These are phyloP conservation scores for Aquilaria malaccensis DNA, from an alignment of 345 rosid species.

Conservation along the genomic window DNA sequence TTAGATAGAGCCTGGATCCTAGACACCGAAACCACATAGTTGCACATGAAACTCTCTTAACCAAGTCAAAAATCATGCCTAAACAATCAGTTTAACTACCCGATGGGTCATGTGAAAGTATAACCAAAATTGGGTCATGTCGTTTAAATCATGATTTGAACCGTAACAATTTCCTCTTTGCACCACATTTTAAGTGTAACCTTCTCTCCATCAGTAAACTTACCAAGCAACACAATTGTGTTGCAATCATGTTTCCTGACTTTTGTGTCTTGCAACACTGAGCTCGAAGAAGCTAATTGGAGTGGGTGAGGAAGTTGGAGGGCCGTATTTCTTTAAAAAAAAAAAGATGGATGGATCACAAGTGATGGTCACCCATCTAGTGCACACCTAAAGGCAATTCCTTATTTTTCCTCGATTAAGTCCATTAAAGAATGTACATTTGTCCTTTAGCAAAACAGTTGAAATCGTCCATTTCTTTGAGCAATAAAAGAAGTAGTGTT, in stretches of 20 bases:
- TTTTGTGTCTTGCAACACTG: background rate
- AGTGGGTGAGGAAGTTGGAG: background rate
- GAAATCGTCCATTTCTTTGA: background rate
- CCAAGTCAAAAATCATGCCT: background rate
- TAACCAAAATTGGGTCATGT: background rate
- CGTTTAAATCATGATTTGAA: too few relatives aligned
- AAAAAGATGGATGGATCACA: background rate
- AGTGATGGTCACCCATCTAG: background rate
- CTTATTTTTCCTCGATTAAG: background rate
- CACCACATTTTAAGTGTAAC: too few relatives aligned
- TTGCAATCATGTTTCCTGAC: background rate
- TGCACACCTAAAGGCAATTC: background rate
- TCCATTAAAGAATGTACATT: background rate
- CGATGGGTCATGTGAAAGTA: background rate
- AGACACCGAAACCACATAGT: too few relatives aligned
- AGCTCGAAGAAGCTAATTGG: background rate
- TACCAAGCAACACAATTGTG: background rate
- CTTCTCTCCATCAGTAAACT: too few relatives aligned
- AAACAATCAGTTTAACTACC: background rate
- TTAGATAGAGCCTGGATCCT: too few relatives aligned
- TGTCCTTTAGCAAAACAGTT: background rate
- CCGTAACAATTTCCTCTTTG: too few relatives aligned
- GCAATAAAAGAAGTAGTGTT: background rate
- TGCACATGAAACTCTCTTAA: background rate
- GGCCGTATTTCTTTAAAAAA: background rate